Percentiles rank a stretch among this genome's conserved stretches.
phyloP scores from a whole-genome alignment of 148 eudicot species.

The Fagopyrum homotropicum region DNA sequence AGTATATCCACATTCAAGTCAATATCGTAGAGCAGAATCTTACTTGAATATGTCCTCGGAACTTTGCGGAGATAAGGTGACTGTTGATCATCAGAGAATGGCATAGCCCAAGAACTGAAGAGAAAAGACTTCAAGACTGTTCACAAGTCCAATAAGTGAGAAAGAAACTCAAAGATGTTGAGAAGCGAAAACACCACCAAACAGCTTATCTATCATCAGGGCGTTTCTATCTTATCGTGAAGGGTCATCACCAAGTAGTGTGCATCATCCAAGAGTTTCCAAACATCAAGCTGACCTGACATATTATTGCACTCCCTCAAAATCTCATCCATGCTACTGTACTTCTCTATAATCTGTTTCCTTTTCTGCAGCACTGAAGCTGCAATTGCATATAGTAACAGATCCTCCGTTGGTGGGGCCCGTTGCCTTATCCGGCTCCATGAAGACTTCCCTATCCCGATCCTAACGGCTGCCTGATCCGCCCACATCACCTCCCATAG shows the following conservation, averaged over 20 bases:
- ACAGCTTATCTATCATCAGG: constrained; percentile 14
- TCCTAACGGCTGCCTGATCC: constrained; percentile 89
- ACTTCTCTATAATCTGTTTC: constrained; percentile 82
- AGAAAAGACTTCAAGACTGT: neutral
- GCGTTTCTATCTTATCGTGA: constrained; percentile 60
- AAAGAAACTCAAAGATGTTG: neutral
- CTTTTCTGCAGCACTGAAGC: constrained; percentile 92
- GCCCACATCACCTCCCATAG: constrained; percentile 99
- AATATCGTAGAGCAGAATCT: neutral
- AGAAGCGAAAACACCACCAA: neutral
- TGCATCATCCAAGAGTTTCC: constrained; percentile 94
- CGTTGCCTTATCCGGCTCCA: constrained; percentile 88
- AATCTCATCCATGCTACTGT: constrained; percentile 95
- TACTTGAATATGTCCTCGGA: neutral
- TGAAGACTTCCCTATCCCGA: constrained; percentile 76
- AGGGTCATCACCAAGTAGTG: constrained; percentile 82
- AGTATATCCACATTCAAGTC: neutral
- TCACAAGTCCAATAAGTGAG: neutral
- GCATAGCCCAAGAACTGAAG: neutral
- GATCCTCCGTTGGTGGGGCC: constrained; percentile 92
- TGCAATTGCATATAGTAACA: constrained; percentile 81
- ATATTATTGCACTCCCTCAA: constrained; percentile 85
- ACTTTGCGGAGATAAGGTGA: neutral
- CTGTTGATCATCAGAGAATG: neutral
- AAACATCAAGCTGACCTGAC: constrained; percentile 93